Percentiles rank a stretch among this genome's conserved stretches.
Evolutionary conservation across 805 yeast genomes (phyloP).

Genomic region (Yamadazyma sp.): DNA sequence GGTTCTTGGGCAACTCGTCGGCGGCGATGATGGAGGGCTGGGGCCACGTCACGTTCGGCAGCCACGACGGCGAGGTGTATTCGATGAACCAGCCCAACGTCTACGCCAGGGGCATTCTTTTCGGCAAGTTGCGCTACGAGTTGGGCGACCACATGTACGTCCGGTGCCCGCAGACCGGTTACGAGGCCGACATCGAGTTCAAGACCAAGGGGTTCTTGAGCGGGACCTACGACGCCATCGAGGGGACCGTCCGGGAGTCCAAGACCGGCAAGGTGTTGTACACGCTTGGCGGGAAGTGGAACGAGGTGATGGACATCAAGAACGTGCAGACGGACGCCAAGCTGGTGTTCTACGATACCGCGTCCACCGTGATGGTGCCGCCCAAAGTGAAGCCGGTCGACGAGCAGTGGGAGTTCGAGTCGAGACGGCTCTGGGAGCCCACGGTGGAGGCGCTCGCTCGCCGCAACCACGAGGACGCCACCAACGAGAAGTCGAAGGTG

Average conservation of each 20-base stretch:
- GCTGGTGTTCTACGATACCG: conserved; percentile 46
- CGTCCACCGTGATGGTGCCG: conserved; percentile 46
- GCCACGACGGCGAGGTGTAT: conserved; percentile 73
- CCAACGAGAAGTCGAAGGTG: conserved; percentile 82
- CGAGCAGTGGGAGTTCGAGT: conserved; percentile 81
- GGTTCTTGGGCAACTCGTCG: conserved; percentile 90
- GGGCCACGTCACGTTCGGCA: conserved; percentile 68
- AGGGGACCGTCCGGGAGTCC: conserved; percentile 58
- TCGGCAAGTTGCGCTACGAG: conserved; percentile 88
- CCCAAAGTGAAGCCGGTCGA: conserved; percentile 77
- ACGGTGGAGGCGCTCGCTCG: conserved; percentile 79
- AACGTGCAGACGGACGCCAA: conserved; percentile 45
- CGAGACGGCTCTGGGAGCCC: conserved; percentile 77
- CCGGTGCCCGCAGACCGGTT: conserved; percentile 56
- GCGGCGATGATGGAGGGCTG: conserved; percentile 97
- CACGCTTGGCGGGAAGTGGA: conserved; percentile 90
- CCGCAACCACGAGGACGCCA: conserved; percentile 80
- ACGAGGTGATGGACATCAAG: conserved; percentile 73
- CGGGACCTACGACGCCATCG: conserved; percentile 88
- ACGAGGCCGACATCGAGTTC: conserved; percentile 82
- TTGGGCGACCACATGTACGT: conserved; percentile 89
- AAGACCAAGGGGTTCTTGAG: conserved; percentile 92
- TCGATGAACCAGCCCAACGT: conserved; percentile 92
- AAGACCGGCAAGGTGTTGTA: conserved; percentile 52
- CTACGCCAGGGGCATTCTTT: conserved; percentile 89